Evolutionary conservation across 805 yeast genomes (phyloP), one percentile per base, ranked within the genome.

Genomic region (Diddensiella transvaalensis): DNA sequence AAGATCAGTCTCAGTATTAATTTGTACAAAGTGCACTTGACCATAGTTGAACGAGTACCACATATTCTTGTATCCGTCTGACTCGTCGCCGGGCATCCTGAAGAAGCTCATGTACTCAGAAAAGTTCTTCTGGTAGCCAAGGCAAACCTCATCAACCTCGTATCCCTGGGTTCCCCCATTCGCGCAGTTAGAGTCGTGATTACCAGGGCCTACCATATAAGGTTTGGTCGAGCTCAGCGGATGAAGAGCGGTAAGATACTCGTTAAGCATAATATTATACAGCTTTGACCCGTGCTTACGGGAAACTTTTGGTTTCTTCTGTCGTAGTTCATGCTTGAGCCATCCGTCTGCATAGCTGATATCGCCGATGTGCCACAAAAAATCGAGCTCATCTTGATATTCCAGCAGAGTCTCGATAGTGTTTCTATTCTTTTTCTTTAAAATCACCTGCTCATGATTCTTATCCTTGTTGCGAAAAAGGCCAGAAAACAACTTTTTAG

Each of bases 31-130:
- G 47, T 63, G 67, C 3, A 54, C 67, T 43, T 53, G 48, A n/a
- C 66, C 65, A 46, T 63, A 60, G 40, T 63, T 65, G 30, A 56
- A 63, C 2, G 67, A 63, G 48, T 62, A 63, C 67, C 67, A 63
- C 57, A 63, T 56, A 39, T 61, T 63, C n/a, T 54, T 48, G 19
- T 44, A 50, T 23, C 60, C 63, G n/a, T 57, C 59, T 21, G 64
- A 53, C 41, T 55, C 63, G 26, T 36, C 48, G 17, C 52, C 22
- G 11, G 67, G 67, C 67, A 63, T 63, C 41, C 57, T 51, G 58
- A 56, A 63, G 45, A 58, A 65, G 41, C 55, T 46, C 19, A 47
- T 54, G 47, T 55, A 61, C 10, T 58, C 61, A n/a, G 64, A 52
- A 40, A 63, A 63, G 47, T 64, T 64, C 15, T 56, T 47, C 52